These are phyloP conservation scores for Trichoderma brevicompactum DNA, from an alignment of 2,329 filamentous ascomycete genomes.

Conservation along the genomic window DNA sequence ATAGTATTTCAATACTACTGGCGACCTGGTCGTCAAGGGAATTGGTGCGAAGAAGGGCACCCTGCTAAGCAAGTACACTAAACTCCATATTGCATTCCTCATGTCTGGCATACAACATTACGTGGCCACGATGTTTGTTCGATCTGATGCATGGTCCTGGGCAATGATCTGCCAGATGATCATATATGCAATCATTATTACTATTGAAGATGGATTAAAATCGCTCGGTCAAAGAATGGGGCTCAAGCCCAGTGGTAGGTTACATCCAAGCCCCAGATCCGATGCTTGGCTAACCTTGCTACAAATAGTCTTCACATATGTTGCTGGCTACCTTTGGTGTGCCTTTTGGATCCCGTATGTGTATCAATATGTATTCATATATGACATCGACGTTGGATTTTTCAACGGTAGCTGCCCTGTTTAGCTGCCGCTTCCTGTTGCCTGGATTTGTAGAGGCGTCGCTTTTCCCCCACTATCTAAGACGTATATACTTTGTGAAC, in stretches of 20 bases:
- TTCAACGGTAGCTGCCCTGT: background rate
- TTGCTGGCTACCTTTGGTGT: background rate
- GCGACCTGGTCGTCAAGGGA: background rate
- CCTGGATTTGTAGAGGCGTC: no score
- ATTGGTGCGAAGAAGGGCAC: background rate
- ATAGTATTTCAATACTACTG: background rate
- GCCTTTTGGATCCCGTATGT: background rate
- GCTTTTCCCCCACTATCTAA: no score
- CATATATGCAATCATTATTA: background rate
- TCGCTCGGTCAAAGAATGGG: background rate
- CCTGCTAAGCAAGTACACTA: background rate
- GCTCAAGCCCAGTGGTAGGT: background rate
- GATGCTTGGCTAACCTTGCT: no score
- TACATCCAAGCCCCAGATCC: no score
- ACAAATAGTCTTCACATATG: background rate
- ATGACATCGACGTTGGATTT: background rate
- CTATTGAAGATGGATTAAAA: background rate
- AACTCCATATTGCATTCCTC: background rate
- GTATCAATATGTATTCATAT: background rate
- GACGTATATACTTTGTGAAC: no score
- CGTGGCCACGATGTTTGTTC: background rate
- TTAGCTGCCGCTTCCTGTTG: no score
- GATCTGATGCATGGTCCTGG: background rate
- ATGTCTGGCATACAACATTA: background rate
- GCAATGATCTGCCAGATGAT: background rate